Base-by-base conservation (phyloP, 106 monocot genomes). In the Narthecium ossifragum region DNA sequence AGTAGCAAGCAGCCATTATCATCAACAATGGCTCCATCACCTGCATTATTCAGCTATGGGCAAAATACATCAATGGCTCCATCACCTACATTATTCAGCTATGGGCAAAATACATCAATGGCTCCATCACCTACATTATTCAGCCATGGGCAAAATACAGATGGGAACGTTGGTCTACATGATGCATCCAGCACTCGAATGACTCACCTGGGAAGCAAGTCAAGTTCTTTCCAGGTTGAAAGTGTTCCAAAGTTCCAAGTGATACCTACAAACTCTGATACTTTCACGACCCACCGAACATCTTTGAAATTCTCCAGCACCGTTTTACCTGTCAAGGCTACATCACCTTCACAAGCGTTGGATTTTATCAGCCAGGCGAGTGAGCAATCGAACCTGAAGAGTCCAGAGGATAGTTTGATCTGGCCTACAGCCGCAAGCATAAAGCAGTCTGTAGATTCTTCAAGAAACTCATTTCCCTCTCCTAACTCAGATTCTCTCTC, bases 51-150 rank as follows among this genome's bases (percentile, higher is more conserved):
- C 21, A 70, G 53, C 38, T 58, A 23, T 54, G 22, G 59, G n/a
- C 37, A 38, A 34, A 18, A 3, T 13, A 43, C 18, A n/a, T n/a
- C 29, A 21, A 37, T 41, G 45, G 11, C 47, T 1, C 15, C 68
- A 26, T 43, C 75, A 76, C 45, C 65, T 21, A 25, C 73, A 53
- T 26, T 38, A 15, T 54, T 51, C 21, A 70, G 53, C 38, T 58
- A 23, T 54, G 22, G 59, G n/a, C 37, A 38, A 34, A 18, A 3
- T 13, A 43, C 65, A 22, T 18, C 29, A 21, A 37, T 41, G 45
- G 11, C 47, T 1, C 15, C 68, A 26, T 43, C 75, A 76, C 45
- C 65, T 21, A 25, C 73, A 53, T 26, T 38, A 15, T 54, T 51
- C 21, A 70, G 53, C 38, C 57, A 23, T 54, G 22, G 59, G n/a